These are phyloP conservation scores for Psidium guajava DNA, from an alignment of 345 rosid species.

Conservation along the genomic window DNA sequence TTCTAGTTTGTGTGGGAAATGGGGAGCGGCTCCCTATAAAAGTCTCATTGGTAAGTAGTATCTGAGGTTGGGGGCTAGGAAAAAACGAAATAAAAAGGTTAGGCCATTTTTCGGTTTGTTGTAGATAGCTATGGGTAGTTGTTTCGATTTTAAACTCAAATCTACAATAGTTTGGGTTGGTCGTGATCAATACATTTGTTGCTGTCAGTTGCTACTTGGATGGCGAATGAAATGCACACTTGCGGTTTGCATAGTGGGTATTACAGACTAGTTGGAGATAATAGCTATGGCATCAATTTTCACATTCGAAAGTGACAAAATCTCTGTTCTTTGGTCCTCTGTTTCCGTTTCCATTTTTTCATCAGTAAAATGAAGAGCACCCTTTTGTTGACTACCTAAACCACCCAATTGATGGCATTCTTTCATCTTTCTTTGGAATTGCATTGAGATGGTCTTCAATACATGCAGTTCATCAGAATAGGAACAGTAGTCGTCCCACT, in stretches of 20 bases:
- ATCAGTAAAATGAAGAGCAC: not conserved
- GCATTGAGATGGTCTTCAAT: not conserved
- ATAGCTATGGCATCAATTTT: not conserved
- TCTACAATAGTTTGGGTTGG: not conserved
- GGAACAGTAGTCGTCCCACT: not conserved
- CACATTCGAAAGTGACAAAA: not conserved
- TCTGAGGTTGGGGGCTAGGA: not conserved
- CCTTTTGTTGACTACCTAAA: not conserved
- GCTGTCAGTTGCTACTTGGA: not conserved
- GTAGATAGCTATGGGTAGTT: not conserved
- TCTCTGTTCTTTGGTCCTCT: not conserved
- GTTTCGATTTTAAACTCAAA: not conserved
- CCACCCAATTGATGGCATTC: not conserved
- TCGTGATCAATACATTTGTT: not conserved
- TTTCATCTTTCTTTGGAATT: not conserved
- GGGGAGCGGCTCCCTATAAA: not conserved
- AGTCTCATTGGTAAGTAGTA: not conserved
- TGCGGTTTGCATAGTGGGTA: not conserved
- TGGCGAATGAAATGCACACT: not conserved
- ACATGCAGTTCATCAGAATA: not conserved
- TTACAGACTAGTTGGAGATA: not conserved
- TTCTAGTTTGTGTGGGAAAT: not conserved
- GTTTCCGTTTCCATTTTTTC: not conserved
- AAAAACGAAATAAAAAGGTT: not conserved
- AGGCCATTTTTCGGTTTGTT: not conserved